Conservation (phyloP, 2,329 filamentous ascomycete species). For the Pleurostoma richardsiae region DNA sequence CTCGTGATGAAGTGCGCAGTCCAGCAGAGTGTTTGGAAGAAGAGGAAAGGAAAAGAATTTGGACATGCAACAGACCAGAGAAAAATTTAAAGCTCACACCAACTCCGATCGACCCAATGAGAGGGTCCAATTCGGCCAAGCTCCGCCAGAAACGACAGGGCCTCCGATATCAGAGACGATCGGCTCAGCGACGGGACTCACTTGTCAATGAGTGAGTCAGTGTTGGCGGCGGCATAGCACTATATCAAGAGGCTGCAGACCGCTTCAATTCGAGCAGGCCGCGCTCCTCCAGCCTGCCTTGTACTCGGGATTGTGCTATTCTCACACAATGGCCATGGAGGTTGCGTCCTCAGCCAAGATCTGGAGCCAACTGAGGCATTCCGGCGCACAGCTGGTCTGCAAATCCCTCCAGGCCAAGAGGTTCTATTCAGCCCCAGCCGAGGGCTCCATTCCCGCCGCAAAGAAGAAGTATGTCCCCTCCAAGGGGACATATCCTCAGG, state of each 20-base stretch:
- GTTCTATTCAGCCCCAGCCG: constrained; percentile 54
- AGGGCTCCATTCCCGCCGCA: constrained; percentile 60
- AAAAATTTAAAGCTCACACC: constrained; percentile 3
- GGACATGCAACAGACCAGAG: not conserved
- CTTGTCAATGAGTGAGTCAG: no score
- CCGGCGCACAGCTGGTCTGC: constrained; percentile 7
- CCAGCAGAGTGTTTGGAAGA: not conserved
- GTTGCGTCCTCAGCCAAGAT: not conserved
- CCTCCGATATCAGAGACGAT: no score
- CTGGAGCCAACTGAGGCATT: constrained; percentile 1
- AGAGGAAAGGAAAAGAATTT: not conserved
- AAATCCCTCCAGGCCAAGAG: constrained; percentile 22
- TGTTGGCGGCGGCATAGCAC: no score
- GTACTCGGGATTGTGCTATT: no score
- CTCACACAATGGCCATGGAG: not conserved
- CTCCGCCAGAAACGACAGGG: no score
- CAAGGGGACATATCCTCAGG: constrained; percentile 80
- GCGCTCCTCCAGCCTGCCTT: no score
- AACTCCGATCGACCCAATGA: no score
- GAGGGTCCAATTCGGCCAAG: no score
- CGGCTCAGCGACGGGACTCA: no score
- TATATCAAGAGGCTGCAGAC: no score
- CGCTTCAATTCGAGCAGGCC: no score
- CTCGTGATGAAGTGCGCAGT: no score
- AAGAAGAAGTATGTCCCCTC: constrained; percentile 91